Conservation (phyloP, 1,284 basidiomycete species). For the Earliella scabrosa region DNA sequence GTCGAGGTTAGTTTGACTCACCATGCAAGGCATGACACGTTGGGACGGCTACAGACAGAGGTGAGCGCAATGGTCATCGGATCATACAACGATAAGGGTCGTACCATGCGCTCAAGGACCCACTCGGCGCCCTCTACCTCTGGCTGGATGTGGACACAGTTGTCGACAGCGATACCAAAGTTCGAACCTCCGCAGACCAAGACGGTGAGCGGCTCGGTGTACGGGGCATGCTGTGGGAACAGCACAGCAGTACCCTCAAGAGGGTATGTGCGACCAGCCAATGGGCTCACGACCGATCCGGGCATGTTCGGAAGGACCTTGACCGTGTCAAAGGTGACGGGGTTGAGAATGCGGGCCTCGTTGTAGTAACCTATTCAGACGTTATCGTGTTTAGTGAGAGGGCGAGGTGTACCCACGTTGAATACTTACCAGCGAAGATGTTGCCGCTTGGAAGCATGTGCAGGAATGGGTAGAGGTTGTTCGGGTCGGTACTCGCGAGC, state of each 20-base stretch:
- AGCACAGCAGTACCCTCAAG: slow-evolving; percentile 72
- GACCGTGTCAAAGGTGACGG: slow-evolving; percentile 63
- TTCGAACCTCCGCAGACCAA: slow-evolving; percentile 81
- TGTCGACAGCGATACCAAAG: slow-evolving; percentile 60
- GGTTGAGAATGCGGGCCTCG: slow-evolving; percentile 76
- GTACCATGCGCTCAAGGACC: slow-evolving; percentile 77
- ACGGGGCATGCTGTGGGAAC: slow-evolving; percentile 71
- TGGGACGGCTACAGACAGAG: slow-evolving; percentile 58
- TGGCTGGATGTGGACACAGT: slow-evolving; percentile 69
- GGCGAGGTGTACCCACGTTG: slow-evolving; percentile 6
- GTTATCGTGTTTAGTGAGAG: too few species aligned
- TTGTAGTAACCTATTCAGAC: slow-evolving; percentile 81
- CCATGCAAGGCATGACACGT: slow-evolving; percentile 78
- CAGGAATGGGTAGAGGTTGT: slow-evolving; percentile 80
- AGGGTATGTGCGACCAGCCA: slow-evolving; percentile 78
- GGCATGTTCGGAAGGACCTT: slow-evolving; percentile 71
- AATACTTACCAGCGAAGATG: slow-evolving; percentile 64
- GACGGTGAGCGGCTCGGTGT: slow-evolving; percentile 69
- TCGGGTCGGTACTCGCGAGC: slow-evolving; percentile 66
- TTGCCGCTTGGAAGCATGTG: slow-evolving; percentile 66
- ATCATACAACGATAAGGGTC: slow-evolving; percentile 20
- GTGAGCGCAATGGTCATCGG: neutral
- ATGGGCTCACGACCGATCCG: slow-evolving; percentile 73
- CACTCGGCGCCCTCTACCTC: slow-evolving; percentile 62
- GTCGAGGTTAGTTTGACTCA: slow-evolving; percentile 20